Evolutionary conservation across 2,329 filamentous ascomycete genomes (phyloP).

Genomic region (Curvularia sp.): DNA sequence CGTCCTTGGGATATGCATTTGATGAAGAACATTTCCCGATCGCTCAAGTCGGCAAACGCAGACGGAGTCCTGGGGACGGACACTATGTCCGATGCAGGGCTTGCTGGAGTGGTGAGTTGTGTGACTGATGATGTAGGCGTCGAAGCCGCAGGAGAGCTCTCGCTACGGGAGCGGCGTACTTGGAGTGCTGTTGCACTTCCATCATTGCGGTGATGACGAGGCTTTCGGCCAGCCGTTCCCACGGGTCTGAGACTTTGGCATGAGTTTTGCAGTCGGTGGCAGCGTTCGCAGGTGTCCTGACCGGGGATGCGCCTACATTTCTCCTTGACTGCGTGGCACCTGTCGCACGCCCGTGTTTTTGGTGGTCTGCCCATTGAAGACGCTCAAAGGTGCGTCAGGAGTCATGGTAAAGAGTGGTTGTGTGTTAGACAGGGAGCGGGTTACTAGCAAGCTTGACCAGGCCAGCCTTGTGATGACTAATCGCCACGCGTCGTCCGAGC

Average conservation of each 20-base stretch:
- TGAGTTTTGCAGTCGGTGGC: conserved; percentile 10
- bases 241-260: conserved; percentile 16
- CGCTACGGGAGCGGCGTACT: conserved; percentile 2
- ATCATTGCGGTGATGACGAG: conserved; percentile 13
- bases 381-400: conserved; percentile 6
- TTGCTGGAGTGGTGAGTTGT: background rate
- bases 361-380: conserved; percentile 14
- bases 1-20: conserved; percentile 9
- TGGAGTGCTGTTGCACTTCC: background rate
- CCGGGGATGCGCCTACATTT: conserved; percentile 13
- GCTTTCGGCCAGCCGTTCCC: conserved; percentile 15
- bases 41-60: background rate
- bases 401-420: conserved; percentile 8
- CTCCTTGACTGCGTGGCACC: conserved; percentile 17
- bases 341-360: conserved; percentile 15
- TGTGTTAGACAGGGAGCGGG: background rate
- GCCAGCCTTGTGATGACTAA: background rate
- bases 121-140: background rate
- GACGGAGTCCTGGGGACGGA: conserved; percentile 7
- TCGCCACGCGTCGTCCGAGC: background rate
- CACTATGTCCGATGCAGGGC: conserved; percentile 1
- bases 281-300: conserved; percentile 16
- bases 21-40: conserved; percentile 14
- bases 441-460: background rate
- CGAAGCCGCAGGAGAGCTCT: conserved; percentile 1